A percentile compares a stretch with the other conserved stretches of the same genome.
Evolutionary conservation across 768 basidiomycete species (phyloP).

Genomic region (Hericium coralloides): DNA sequence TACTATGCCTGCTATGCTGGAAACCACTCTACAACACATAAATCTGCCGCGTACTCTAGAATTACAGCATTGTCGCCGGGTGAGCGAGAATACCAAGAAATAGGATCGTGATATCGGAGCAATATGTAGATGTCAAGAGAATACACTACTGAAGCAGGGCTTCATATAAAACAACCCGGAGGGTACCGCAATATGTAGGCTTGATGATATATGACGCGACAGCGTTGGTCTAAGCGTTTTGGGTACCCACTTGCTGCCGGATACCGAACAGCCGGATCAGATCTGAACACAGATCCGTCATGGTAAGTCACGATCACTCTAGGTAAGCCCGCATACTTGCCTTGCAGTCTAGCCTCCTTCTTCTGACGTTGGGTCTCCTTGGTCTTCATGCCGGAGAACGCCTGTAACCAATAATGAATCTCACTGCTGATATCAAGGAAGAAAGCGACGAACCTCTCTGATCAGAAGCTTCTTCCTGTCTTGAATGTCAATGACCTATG

Average conservation of each 20-base stretch:
- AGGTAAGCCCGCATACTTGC: constrained; percentile 25
- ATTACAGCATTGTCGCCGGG: too few relatives aligned
- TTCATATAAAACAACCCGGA: too few relatives aligned
- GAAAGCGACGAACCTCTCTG: constrained; percentile 42
- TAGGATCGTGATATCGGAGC: too few relatives aligned
- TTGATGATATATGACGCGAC: too few relatives aligned
- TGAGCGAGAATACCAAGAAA: too few relatives aligned
- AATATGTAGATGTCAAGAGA: too few relatives aligned
- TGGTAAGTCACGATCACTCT: neutral
- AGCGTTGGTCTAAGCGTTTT: constrained; percentile 4
- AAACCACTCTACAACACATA: too few relatives aligned
- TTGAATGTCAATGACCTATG: constrained; percentile 73
- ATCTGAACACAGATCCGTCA: constrained; percentile 2
- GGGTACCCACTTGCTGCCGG: constrained; percentile 1
- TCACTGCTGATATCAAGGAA: too few relatives aligned
- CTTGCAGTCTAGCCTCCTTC: constrained; percentile 76
- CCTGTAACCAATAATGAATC: constrained; percentile 31
- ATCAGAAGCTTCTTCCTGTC: constrained; percentile 76
- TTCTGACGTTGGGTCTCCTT: constrained; percentile 69
- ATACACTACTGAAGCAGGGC: too few relatives aligned
- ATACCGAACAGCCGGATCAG: constrained; percentile 13
- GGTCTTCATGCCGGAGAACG: constrained; percentile 75
- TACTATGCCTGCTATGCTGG: too few relatives aligned
- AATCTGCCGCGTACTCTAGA: too few relatives aligned
- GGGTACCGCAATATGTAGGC: too few relatives aligned